Conservation (phyloP, 108 stramenopile genomes). For the Chaetoceros muelleri region DNA sequence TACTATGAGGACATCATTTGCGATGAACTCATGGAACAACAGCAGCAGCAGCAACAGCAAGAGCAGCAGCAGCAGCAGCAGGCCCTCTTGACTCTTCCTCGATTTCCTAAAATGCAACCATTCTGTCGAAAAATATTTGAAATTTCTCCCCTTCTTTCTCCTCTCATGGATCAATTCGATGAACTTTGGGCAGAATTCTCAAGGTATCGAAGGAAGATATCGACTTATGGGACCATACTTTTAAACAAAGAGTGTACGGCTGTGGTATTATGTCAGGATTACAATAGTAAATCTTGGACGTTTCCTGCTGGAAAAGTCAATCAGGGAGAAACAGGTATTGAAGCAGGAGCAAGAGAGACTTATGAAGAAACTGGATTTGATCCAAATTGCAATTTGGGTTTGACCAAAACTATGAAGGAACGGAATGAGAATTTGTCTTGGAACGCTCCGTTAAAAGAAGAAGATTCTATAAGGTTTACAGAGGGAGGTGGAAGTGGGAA, state of each 20-base stretch:
- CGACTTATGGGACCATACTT: conserved; percentile 75
- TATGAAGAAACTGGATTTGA: conserved; percentile 92
- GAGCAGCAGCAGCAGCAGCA: background rate
- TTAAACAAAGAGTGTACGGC: conserved; percentile 41
- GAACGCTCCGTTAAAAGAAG: conserved; percentile 34
- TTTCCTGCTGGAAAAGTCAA: conserved; percentile 84
- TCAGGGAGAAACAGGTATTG: conserved; percentile 60
- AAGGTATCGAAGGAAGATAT: conserved; percentile 65
- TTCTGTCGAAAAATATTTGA: conserved; percentile 62
- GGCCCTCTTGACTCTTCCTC: conserved; percentile 20
- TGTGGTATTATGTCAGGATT: conserved; percentile 48
- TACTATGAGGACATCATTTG: conserved; percentile 83
- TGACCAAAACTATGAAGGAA: conserved; percentile 22
- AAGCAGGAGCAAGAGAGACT: conserved; percentile 73
- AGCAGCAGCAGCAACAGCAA: background rate
- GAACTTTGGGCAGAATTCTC: conserved; percentile 62
- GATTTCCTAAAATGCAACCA: conserved; percentile 53
- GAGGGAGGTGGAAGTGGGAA: conserved; percentile 52
- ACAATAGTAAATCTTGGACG: conserved; percentile 64
- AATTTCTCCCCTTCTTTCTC: conserved; percentile 45
- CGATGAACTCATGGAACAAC: conserved; percentile 30
- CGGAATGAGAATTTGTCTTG: conserved; percentile 27
- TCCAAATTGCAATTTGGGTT: conserved; percentile 33
- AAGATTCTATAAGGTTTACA: conserved; percentile 33
- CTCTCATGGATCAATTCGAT: conserved; percentile 31